Conservation (phyloP, 768 basidiomycete species). For the Lentinula aciculospora region DNA sequence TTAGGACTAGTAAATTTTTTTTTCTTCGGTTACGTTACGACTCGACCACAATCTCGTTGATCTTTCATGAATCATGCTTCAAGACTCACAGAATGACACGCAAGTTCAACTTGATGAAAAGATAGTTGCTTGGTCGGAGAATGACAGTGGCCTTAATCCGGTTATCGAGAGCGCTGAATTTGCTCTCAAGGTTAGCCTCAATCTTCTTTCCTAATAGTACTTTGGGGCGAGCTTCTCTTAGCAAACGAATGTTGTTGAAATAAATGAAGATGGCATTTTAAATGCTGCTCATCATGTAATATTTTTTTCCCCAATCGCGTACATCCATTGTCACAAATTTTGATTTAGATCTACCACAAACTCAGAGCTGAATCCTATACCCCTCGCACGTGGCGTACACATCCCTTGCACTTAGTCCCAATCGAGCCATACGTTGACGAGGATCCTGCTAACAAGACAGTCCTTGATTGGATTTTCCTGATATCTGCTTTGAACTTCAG, state of each 20-base stretch:
- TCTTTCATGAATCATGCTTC: not conserved
- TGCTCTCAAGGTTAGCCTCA: slow-evolving; percentile 7
- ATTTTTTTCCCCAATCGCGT: not conserved
- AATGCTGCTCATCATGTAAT: slow-evolving; percentile 10
- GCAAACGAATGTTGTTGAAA: slow-evolving; percentile 8
- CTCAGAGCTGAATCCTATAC: slow-evolving; percentile 62
- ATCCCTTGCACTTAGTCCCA: slow-evolving; percentile 70
- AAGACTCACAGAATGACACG: not conserved
- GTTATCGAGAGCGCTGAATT: slow-evolving; percentile 8
- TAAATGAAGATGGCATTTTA: slow-evolving; percentile 6
- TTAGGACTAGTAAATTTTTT: no score
- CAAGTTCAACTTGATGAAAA: slow-evolving; percentile 4
- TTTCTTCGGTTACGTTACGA: no score
- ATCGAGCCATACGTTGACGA: slow-evolving; percentile 52
- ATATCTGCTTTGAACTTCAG: slow-evolving; percentile 84
- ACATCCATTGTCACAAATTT: not conserved
- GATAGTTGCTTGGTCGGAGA: not conserved
- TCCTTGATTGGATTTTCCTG: slow-evolving; percentile 84
- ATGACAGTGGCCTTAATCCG: slow-evolving; percentile 5
- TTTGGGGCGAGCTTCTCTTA: not conserved
- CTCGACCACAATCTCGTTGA: no score
- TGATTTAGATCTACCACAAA: slow-evolving; percentile 50
- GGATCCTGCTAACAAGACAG: slow-evolving; percentile 48
- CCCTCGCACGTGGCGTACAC: slow-evolving; percentile 77
- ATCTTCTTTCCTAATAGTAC: not conserved